Evolutionary conservation across 768 basidiomycete genomes (phyloP).

Genomic region (Leccinum subgranulosum): DNA sequence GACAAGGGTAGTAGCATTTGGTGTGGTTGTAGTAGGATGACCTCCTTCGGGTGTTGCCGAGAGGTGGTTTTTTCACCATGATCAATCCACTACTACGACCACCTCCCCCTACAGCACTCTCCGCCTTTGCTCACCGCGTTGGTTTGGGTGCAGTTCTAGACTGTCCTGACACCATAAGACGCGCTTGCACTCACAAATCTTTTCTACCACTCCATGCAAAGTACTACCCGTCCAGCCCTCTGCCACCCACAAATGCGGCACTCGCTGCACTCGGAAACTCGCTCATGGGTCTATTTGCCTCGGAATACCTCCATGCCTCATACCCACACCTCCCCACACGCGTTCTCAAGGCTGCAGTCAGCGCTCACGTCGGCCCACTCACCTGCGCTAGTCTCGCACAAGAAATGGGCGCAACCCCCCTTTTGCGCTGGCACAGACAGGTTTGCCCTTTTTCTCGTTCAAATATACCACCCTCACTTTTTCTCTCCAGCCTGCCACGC

Average conservation of each 20-base stretch:
- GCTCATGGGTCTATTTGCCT: slow-evolving; percentile 84
- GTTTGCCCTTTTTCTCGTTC: slow-evolving; percentile 36
- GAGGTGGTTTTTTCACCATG: not conserved
- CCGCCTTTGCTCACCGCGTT: slow-evolving; percentile 74
- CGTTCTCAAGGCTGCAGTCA: slow-evolving; percentile 87
- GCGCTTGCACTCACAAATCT: slow-evolving; percentile 80
- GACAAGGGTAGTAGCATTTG: slow-evolving; percentile 82
- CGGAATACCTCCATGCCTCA: slow-evolving; percentile 74
- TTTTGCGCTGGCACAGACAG: slow-evolving; percentile 79
- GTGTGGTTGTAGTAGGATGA: slow-evolving; percentile 11
- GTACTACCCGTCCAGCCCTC: slow-evolving; percentile 52
- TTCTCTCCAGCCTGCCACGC: slow-evolving; percentile 43
- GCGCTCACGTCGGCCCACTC: slow-evolving; percentile 85
- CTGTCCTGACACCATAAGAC: slow-evolving; percentile 55
- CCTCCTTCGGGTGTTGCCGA: slow-evolving; percentile 28
- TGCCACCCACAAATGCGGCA: slow-evolving; percentile 67
- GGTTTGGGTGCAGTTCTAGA: slow-evolving; percentile 60
- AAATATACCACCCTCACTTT: slow-evolving; percentile 1
- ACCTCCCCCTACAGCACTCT: slow-evolving; percentile 65
- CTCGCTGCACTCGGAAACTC: slow-evolving; percentile 80
- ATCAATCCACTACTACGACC: slow-evolving; percentile 64
- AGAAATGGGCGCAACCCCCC: slow-evolving; percentile 75
- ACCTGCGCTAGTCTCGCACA: slow-evolving; percentile 83
- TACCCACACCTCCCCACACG: slow-evolving; percentile 92
- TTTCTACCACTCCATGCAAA: slow-evolving; percentile 53